phyloP scores from a whole-genome alignment of 225 moss, liverwort and hornwort species.

The Polytrichum formosum region DNA sequence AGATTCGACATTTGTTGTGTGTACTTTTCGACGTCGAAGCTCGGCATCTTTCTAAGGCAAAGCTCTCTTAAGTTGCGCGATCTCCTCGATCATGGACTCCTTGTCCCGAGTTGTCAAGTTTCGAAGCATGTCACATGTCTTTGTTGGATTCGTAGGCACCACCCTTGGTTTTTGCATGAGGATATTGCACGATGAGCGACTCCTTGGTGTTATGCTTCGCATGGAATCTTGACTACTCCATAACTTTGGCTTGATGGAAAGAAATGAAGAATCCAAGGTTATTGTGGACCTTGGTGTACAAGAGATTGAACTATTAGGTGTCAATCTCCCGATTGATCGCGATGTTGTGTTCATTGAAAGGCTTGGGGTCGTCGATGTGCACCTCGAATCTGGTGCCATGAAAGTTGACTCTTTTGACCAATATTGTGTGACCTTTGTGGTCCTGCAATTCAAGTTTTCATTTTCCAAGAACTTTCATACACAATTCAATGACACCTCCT shows the following conservation, averaged over 20 bases:
- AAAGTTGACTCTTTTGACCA: too few species aligned
- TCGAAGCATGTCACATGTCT: slow-evolving; percentile 11
- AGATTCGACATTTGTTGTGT: slow-evolving; percentile 18
- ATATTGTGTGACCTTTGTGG: too few species aligned
- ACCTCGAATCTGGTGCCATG: too few species aligned
- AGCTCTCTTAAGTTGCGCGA: slow-evolving; percentile 26
- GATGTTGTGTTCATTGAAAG: too few species aligned
- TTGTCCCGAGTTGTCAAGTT: slow-evolving; percentile 13
- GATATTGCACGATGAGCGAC: background rate
- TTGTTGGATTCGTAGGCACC: slow-evolving; percentile 17
- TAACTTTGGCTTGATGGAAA: slow-evolving; percentile 2
- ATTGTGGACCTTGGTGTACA: slow-evolving; percentile 9
- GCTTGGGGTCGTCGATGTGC: too few species aligned
- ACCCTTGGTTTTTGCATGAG: background rate
- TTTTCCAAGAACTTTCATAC: too few species aligned
- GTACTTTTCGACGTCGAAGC: slow-evolving; percentile 20
- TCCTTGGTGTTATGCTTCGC: background rate
- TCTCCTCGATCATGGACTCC: slow-evolving; percentile 16
- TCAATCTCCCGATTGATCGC: background rate
- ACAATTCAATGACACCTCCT: too few species aligned
- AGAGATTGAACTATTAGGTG: slow-evolving; percentile 1
- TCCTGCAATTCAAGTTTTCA: too few species aligned
- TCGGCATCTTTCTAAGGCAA: slow-evolving; percentile 25
- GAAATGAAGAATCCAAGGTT: background rate
- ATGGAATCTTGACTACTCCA: slow-evolving; percentile 17